Percentiles rank a stretch among this genome's conserved stretches.
Conservation (phyloP, 2,329 filamentous ascomycete species). For the Fusarium sp. region DNA sequence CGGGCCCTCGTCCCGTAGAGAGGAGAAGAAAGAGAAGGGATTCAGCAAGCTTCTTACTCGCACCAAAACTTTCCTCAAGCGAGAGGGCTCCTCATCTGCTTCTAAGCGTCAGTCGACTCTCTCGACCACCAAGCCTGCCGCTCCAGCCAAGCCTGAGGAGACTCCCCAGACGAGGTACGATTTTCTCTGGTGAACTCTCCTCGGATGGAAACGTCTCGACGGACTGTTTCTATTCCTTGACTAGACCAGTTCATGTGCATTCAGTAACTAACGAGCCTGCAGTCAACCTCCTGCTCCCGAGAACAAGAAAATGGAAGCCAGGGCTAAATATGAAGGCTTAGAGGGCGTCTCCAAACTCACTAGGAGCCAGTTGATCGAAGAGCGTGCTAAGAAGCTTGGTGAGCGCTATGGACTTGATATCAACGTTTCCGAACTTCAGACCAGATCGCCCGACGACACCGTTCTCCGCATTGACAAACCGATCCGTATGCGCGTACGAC, state of each 20-base stretch:
- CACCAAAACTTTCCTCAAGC: slow-evolving; percentile 60
- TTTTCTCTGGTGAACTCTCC: not conserved
- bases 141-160: slow-evolving; percentile 37
- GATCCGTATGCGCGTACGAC: slow-evolving; percentile 80
- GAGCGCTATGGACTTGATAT: slow-evolving; percentile 66
- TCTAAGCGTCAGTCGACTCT: slow-evolving; percentile 44
- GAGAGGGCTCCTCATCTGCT: slow-evolving; percentile 46
- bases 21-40: slow-evolving; percentile 56
- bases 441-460: slow-evolving; percentile 59
- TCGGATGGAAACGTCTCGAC: not conserved
- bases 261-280: slow-evolving; percentile 8
- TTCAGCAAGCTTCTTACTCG: slow-evolving; percentile 59
- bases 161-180: slow-evolving; percentile 42
- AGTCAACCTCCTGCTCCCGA: slow-evolving; percentile 32
- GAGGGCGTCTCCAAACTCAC: slow-evolving; percentile 54
- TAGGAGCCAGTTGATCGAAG: slow-evolving; percentile 62
- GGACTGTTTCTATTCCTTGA: not conserved
- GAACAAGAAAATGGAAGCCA: slow-evolving; percentile 40
- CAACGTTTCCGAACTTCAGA: slow-evolving; percentile 63
- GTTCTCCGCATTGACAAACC: slow-evolving; percentile 76
- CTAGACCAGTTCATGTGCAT: not conserved
- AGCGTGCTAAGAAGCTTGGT: slow-evolving; percentile 65
- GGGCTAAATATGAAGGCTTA: slow-evolving; percentile 43
- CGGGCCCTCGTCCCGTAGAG: slow-evolving; percentile 48
- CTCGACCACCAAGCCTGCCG: slow-evolving; percentile 27